Evolutionary conservation across 2,329 filamentous ascomycete species (phyloP).

Genomic region (Ophiosphaerella herpotricha): DNA sequence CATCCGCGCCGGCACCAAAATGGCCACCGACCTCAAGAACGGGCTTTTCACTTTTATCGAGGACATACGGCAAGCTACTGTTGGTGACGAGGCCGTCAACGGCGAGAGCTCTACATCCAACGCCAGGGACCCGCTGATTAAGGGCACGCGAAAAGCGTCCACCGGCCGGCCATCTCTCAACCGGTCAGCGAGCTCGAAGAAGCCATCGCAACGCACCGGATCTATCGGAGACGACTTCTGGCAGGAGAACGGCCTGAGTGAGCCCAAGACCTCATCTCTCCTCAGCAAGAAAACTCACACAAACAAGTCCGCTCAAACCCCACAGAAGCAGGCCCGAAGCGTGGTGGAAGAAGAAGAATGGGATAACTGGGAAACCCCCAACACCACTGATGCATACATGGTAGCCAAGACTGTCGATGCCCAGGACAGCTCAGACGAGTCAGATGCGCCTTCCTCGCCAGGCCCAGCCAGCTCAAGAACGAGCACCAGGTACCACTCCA

Average conservation of each 20-base stretch:
- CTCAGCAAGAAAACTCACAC: slow-evolving; percentile 46
- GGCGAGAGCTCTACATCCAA: slow-evolving; percentile 41
- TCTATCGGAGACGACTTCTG: slow-evolving; percentile 51
- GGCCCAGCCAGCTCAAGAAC: slow-evolving; percentile 56
- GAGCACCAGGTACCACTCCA: slow-evolving; percentile 56
- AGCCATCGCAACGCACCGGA: slow-evolving; percentile 30
- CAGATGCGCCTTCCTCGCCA: slow-evolving; percentile 54
- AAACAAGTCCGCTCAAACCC: slow-evolving; percentile 43
- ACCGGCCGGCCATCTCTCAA: slow-evolving; percentile 36
- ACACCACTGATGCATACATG: slow-evolving; percentile 24
- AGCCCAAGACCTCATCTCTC: slow-evolving; percentile 40
- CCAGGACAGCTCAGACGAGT: slow-evolving; percentile 53
- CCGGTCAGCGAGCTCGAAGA: slow-evolving; percentile 41
- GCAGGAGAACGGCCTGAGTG: slow-evolving; percentile 49
- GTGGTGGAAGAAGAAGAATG: slow-evolving; percentile 57
- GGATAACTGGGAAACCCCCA: slow-evolving; percentile 62
- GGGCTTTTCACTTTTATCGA: slow-evolving; percentile 95
- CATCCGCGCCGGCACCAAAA: slow-evolving; percentile 65
- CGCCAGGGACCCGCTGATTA: slow-evolving; percentile 30
- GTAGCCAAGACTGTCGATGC: slow-evolving; percentile 42
- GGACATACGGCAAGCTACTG: slow-evolving; percentile 91
- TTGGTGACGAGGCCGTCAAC: slow-evolving; percentile 83
- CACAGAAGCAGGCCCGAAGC: slow-evolving; percentile 40
- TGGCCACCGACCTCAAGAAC: slow-evolving; percentile 86
- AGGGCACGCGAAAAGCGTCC: slow-evolving; percentile 32